Evolutionary conservation across 176 grass and related monocot genomes (phyloP), one percentile per base, ranked within the genome.

Genomic region (Oryza officinalis): DNA sequence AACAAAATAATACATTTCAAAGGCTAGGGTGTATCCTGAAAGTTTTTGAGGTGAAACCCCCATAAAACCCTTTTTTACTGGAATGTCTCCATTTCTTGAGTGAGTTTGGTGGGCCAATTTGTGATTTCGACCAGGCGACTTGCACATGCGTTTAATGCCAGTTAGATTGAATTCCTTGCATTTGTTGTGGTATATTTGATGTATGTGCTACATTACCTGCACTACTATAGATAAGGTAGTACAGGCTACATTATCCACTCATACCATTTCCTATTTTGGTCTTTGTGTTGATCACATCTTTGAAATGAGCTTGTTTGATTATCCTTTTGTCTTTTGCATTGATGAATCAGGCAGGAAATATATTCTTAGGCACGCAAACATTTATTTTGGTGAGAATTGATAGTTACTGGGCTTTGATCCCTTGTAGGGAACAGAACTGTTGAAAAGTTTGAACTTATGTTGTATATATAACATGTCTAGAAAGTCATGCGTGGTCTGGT

Each of bases 31-130:
- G 54, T 59, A 22, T n/a, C n/a, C 57, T 61, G 57, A 9, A 23
- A 23, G 1, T 22, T 57, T 57, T 22, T 22, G 4, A 61, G 22
- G 6, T n/a, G 20, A 9, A 6, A 5, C 43, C 23, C 26, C n/a
- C 23, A 6, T 12, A 44, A 71, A 45, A 27, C 22, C 12, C 11
- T 35, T 72, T 72, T 72, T 72, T 44, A 8, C 30, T 41, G 57
- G 38, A 64, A 8, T 64, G 35, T 63, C 57, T 41, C 75, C 57
- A 78, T 23, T 78, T 64, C 7, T 65, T 65, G 33, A 77, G 75
- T 63, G 52, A 41, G 33, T 77, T 77, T 59, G 26, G 54, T 38
- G 75, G 22, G 26, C 23, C 54, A 77, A 37, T 37, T 38, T 60
- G 15, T 1, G 23, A 49, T 47, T 73, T 49, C 25, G 26, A 5